Conservation (phyloP, 2,329 filamentous ascomycete genomes). For the Colletotrichum navitas region DNA sequence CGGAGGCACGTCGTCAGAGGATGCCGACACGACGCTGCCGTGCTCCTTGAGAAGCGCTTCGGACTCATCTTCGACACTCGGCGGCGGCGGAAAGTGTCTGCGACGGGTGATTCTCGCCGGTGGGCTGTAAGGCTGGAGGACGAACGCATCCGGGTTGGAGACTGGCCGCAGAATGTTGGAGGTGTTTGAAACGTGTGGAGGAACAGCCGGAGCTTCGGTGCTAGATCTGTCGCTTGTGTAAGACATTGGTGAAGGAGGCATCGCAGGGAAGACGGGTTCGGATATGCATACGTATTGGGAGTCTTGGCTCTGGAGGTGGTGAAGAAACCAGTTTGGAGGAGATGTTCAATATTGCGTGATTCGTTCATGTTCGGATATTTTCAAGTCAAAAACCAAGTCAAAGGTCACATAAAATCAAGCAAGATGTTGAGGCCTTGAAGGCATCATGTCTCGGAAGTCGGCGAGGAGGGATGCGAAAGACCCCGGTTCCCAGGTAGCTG, state of each 20-base stretch:
- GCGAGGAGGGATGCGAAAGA: slow-evolving; percentile 16
- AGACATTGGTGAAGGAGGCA: slow-evolving; percentile 3
- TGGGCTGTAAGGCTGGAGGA: slow-evolving; percentile 41
- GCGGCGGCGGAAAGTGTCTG: slow-evolving; percentile 67
- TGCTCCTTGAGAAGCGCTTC: slow-evolving; percentile 73
- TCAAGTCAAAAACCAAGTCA: slow-evolving; percentile 5
- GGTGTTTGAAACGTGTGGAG: slow-evolving; percentile 29
- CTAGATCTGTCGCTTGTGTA: slow-evolving; percentile 27
- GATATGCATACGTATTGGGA: slow-evolving; percentile 50
- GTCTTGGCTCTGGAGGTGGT: slow-evolving; percentile 60
- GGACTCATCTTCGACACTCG: slow-evolving; percentile 77
- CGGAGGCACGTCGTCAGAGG: slow-evolving; percentile 66
- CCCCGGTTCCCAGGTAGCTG: slow-evolving; percentile 20
- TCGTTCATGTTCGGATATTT: slow-evolving; percentile 55
- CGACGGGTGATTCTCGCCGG: slow-evolving; percentile 39
- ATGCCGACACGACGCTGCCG: slow-evolving; percentile 49
- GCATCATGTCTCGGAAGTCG: slow-evolving; percentile 31
- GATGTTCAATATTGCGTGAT: slow-evolving; percentile 58
- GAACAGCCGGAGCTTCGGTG: slow-evolving; percentile 34
- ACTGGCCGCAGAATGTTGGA: slow-evolving; percentile 22
- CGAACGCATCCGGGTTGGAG: slow-evolving; percentile 23
- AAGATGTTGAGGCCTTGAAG: slow-evolving; percentile 27
- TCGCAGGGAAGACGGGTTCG: neutral
- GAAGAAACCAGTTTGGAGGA: slow-evolving; percentile 65
- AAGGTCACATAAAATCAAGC: slow-evolving; percentile 22